phyloP scores from a whole-genome alignment of 2,329 filamentous ascomycete genomes.

The Tolypocladium ovalisporum region DNA sequence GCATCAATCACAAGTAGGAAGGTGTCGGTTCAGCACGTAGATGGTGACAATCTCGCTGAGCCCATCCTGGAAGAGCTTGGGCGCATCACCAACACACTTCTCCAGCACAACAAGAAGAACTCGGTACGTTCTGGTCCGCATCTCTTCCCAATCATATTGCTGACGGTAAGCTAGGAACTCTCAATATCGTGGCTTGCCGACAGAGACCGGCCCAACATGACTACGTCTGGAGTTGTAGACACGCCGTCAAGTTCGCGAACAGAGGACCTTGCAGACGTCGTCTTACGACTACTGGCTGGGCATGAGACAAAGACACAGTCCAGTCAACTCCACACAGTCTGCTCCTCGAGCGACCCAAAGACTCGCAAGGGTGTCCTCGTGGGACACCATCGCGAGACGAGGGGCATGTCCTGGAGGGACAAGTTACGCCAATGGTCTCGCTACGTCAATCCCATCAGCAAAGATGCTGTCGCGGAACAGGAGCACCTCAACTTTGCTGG shows the following conservation, averaged over 20 bases:
- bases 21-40: constrained; percentile 13
- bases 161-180: constrained; percentile 11
- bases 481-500: background rate
- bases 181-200: constrained; percentile 32
- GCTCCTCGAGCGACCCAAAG: constrained; percentile 1
- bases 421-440: constrained; percentile 20
- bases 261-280: constrained; percentile 32
- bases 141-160: background rate
- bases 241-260: constrained; percentile 8
- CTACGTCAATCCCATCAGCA: constrained; percentile 11
- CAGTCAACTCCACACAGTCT: constrained; percentile 10
- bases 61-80: constrained; percentile 17
- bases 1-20: constrained; percentile 13
- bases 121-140: constrained; percentile 8
- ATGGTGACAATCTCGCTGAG: constrained; percentile 6
- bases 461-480: background rate
- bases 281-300: constrained; percentile 32
- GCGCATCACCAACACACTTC: constrained; percentile 20
- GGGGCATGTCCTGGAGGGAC: constrained; percentile 23
- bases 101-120: constrained; percentile 9
- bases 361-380: constrained; percentile 8
- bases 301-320: constrained; percentile 1
- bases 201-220: constrained; percentile 1
- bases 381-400: constrained; percentile 16
- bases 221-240: background rate